A percentile compares a stretch with the other conserved stretches of the same genome.
Conservation (phyloP, 164 flowering plant genomes). For the Liriodendron chinense region DNA sequence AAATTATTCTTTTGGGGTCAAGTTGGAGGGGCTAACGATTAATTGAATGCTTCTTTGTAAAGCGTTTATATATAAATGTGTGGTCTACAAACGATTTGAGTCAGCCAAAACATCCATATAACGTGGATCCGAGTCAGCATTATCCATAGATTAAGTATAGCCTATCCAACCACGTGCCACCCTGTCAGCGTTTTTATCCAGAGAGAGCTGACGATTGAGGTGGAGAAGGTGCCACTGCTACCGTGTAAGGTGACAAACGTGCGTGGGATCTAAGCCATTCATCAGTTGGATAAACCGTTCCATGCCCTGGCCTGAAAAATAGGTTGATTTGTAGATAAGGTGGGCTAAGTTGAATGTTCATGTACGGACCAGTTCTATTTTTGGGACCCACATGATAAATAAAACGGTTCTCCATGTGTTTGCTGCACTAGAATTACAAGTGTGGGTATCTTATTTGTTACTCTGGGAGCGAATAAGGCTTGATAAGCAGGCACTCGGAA, state of each 20-base stretch:
- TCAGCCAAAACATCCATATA: not conserved
- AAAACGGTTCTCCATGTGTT: not conserved
- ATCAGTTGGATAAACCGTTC: not conserved
- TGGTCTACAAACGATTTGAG: no score
- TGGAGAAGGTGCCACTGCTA: no score
- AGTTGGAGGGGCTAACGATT: no score
- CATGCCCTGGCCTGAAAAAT: no score
- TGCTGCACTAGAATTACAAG: no score
- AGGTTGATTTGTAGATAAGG: not conserved
- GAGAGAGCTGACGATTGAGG: not conserved
- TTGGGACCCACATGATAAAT: not conserved
- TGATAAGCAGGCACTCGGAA: no score
- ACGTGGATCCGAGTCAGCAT: slow-evolving; percentile 19
- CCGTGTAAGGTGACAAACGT: no score
- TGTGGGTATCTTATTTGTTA: no score
- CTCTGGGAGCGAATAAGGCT: no score
- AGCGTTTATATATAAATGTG: no score
- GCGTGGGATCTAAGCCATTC: not conserved
- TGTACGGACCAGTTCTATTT: not conserved
- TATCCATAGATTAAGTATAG: not conserved
- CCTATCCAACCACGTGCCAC: not conserved
- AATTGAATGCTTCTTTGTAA: no score
- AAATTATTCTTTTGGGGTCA: no score
- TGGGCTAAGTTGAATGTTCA: not conserved
- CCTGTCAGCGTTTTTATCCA: not conserved